A percentile compares a stretch with the other conserved stretches of the same genome.
Conservation (phyloP, 2,329 filamentous ascomycete genomes). For the Colletotrichum gigasporum region DNA sequence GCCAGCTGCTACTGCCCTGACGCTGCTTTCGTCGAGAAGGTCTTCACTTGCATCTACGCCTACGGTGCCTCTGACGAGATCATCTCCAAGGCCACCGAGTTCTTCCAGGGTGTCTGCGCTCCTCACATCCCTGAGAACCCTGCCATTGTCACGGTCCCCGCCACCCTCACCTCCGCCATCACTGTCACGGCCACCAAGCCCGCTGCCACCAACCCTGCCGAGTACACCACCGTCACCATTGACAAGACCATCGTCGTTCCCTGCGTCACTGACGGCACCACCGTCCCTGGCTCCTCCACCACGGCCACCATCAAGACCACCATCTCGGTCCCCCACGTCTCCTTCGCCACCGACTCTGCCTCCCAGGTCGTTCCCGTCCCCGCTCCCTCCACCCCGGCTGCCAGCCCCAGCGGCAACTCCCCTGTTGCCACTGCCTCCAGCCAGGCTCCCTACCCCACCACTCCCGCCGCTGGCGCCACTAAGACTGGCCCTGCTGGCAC, state of each 20-base stretch:
- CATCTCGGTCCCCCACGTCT: conserved; percentile 63
- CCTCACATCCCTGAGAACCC: conserved; percentile 79
- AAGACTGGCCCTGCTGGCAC: conserved; percentile 41
- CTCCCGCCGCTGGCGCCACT: conserved; percentile 37
- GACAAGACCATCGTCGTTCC: conserved; percentile 58
- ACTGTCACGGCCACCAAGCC: conserved; percentile 60
- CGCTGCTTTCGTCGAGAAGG: conserved; percentile 76
- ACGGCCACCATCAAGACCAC: conserved; percentile 61
- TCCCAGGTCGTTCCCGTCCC: conserved; percentile 50
- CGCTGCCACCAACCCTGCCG: conserved; percentile 55
- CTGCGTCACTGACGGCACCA: conserved; percentile 58
- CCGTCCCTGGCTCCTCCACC: conserved; percentile 54
- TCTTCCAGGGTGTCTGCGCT: conserved; percentile 93
- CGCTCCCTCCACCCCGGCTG: conserved; percentile 45
- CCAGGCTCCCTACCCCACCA: conserved; percentile 34
- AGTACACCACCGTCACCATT: conserved; percentile 62
- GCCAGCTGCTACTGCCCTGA: conserved; percentile 87
- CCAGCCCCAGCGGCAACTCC: conserved; percentile 34
- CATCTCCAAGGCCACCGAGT: conserved; percentile 77
- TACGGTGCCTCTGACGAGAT: conserved; percentile 75
- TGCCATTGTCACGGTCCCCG: conserved; percentile 81
- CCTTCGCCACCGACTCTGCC: conserved; percentile 51
- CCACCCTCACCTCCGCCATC: conserved; percentile 69
- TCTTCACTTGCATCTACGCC: conserved; percentile 84
- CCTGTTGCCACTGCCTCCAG: conserved; percentile 35